These are phyloP conservation scores for Acanthamoeba royreba DNA, from an alignment of 208 protist species.

Conservation along the genomic window DNA sequence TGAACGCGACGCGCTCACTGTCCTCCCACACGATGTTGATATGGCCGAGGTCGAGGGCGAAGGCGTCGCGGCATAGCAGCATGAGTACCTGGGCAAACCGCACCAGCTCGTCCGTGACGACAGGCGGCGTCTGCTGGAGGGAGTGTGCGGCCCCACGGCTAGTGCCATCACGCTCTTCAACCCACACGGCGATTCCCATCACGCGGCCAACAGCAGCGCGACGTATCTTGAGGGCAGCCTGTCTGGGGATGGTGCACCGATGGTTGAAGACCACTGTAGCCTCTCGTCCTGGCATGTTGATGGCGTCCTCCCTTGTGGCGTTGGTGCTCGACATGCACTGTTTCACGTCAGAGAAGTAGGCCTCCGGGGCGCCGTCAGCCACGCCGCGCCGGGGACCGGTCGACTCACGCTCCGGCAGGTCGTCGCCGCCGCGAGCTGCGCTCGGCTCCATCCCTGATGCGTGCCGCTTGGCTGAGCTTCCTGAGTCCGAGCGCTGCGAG, in stretches of 20 bases:
- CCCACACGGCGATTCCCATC: background rate
- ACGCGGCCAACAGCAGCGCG: background rate
- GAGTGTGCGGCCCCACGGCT: background rate
- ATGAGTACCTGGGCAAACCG: background rate
- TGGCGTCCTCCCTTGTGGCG: background rate
- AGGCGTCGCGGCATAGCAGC: background rate
- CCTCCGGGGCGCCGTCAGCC: background rate
- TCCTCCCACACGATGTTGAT: background rate
- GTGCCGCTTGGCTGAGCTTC: no score
- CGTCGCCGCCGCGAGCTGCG: no score
- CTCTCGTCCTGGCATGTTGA: background rate
- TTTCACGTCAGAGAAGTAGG: background rate
- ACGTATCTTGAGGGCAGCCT: background rate
- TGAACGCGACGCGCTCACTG: background rate
- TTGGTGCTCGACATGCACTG: background rate
- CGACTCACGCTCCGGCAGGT: no score
- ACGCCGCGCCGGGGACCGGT: background rate
- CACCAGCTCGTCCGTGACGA: background rate
- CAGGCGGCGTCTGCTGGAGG: background rate
- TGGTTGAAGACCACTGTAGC: background rate
- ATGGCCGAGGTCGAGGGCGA: background rate
- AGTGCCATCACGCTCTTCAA: background rate
- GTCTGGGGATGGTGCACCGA: no score
- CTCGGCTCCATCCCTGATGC: no score
- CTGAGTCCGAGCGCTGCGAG: no score